Conservation (phyloP, 495 filamentous ascomycete genomes). For the Aspergillus egyptiacus region DNA sequence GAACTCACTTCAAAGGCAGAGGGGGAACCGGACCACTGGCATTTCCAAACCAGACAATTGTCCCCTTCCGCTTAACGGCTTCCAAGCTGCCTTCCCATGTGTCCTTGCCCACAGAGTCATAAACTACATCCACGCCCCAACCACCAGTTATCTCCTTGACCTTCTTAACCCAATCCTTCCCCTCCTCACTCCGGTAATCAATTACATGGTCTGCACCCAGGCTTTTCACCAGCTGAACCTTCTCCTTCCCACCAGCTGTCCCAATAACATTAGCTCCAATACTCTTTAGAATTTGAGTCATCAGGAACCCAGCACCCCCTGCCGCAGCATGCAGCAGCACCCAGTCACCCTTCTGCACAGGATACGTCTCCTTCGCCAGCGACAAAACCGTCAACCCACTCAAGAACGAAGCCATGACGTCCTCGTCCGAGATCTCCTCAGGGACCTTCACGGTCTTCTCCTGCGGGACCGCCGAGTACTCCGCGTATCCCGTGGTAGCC, state of each 20-base stretch:
- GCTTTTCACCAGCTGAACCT: constrained; percentile 60
- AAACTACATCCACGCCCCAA: constrained; percentile 70
- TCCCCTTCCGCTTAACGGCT: constrained; percentile 73
- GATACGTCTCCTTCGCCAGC: constrained; percentile 69
- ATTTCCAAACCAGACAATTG: constrained; percentile 83
- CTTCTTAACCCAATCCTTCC: constrained; percentile 55
- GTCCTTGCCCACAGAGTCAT: constrained; percentile 81
- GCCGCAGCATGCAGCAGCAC: constrained; percentile 87
- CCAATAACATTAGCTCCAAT: constrained; percentile 80
- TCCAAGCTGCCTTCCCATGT: constrained; percentile 85
- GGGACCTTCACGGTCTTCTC: constrained; percentile 59
- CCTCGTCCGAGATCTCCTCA: constrained; percentile 49
- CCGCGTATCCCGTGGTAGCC: constrained; percentile 59
- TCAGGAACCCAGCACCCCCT: constrained; percentile 75
- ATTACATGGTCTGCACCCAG: constrained; percentile 69
- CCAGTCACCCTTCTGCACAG: constrained; percentile 72
- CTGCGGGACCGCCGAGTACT: constrained; percentile 63
- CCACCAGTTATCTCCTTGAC: constrained; percentile 67
- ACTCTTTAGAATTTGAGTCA: constrained; percentile 66
- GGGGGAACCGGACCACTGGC: constrained; percentile 78
- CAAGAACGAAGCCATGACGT: constrained; percentile 63
- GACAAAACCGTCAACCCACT: constrained; percentile 86
- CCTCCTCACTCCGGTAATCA: constrained; percentile 62
- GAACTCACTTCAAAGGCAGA: constrained; percentile 57
- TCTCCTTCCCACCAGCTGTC: constrained; percentile 69